phyloP scores from a whole-genome alignment of 2,329 filamentous ascomycete genomes.

The Pseudogymnoascus sp. region DNA sequence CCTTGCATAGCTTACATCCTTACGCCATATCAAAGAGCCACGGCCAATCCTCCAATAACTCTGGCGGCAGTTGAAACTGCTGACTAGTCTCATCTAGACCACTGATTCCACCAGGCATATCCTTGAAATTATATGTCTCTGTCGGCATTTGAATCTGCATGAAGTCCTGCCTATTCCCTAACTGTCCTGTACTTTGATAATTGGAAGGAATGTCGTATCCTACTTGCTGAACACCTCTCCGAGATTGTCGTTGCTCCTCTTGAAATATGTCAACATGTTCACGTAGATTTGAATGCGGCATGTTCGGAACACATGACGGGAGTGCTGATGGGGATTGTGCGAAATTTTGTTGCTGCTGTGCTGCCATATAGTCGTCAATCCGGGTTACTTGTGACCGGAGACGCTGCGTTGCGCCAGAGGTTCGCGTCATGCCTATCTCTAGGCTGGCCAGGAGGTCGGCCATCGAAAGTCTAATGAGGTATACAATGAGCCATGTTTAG shows the following conservation, averaged over 20 bases:
- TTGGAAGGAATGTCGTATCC: neutral
- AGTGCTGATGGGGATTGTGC: neutral
- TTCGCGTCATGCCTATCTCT: slow-evolving; percentile 33
- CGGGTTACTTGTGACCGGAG: slow-evolving; percentile 35
- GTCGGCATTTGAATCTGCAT: neutral
- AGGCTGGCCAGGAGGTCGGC: slow-evolving; percentile 39
- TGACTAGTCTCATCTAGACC: slow-evolving; percentile 13
- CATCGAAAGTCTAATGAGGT: slow-evolving; percentile 29
- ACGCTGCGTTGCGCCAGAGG: slow-evolving; percentile 33
- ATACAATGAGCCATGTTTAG: neutral
- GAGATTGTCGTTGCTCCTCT: neutral
- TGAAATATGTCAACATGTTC: neutral
- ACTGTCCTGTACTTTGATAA: neutral
- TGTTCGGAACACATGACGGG: neutral
- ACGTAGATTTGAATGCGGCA: neutral
- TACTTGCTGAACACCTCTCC: neutral
- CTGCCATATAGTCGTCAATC: slow-evolving; percentile 32
- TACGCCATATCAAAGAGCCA: slow-evolving; percentile 27
- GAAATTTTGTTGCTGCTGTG: slow-evolving; percentile 12
- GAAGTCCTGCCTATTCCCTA: neutral
- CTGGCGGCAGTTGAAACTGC: slow-evolving; percentile 34
- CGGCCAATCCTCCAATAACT: slow-evolving; percentile 36
- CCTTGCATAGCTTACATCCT: neutral
- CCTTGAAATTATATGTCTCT: neutral
- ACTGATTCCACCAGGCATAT: neutral